Percentiles rank a stretch among this genome's conserved stretches.
Evolutionary conservation across 2,329 filamentous ascomycete genomes (phyloP).

Genomic region (Cercospora sesami): DNA sequence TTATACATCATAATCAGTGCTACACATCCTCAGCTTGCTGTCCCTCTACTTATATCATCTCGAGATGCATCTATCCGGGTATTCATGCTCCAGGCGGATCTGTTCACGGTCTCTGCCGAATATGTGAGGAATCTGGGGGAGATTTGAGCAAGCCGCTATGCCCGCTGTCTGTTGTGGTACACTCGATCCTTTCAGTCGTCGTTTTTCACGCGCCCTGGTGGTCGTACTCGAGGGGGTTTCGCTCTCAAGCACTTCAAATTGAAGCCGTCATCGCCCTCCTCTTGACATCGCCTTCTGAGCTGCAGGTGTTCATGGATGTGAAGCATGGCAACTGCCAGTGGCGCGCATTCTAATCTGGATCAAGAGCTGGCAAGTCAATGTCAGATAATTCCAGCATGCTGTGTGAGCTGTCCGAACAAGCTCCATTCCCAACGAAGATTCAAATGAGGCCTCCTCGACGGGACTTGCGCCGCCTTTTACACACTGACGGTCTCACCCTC

Average conservation of each 20-base stretch:
- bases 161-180: not conserved
- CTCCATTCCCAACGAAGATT: not conserved
- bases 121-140: not conserved
- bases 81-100: not conserved
- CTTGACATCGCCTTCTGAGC: not conserved
- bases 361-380: not conserved
- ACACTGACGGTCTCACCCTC: slow-evolving; percentile 21
- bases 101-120: not conserved
- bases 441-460: not conserved
- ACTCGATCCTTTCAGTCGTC: not conserved
- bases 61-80: not conserved
- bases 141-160: not conserved
- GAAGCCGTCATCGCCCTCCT: not conserved
- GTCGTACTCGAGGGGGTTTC: not conserved
- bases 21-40: not conserved
- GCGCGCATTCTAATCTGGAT: not conserved
- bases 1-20: not conserved
- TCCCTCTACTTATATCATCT: not conserved
- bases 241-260: not conserved
- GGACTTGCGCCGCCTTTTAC: not conserved
- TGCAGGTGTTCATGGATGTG: not conserved
- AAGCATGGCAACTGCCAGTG: not conserved
- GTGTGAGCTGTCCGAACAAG: not conserved
- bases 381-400: not conserved
- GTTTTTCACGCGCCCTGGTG: not conserved